Evolutionary conservation across 192 early-diverging fungal genomes (phyloP), one percentile per base, ranked within the genome.

Genomic region (Backusella macrospora): DNA sequence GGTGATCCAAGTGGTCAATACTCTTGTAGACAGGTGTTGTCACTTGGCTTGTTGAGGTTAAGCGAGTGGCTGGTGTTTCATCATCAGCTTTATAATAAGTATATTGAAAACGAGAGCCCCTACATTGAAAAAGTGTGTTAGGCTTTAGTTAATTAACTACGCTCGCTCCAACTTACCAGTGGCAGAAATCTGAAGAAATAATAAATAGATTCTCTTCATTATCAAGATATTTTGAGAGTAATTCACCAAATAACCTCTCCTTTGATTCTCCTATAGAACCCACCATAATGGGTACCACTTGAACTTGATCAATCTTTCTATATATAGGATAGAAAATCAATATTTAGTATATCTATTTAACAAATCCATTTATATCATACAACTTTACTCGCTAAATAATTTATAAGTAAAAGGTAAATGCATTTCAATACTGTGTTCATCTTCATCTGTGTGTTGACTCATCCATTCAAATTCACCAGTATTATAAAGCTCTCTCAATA

Each of bases 341-440:
- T 71, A 13, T 23, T 34, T 18, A 48, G 23, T 4, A 13, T 62
- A 26, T 21, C 21, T 38, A 16, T 4, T 69, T 16, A 73, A 70
- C 3, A n/a, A 37, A 46, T 48, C 5, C n/a, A n/a, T n/a, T 6
- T 43, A 12, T 44, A 40, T 14, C 47, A 62, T 10, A 18, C 39
- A 5, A 52, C 71, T 65, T 59, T 78, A 90, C 91, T 78, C 69
- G 79, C 91, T 87, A 82, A 99, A 92, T 23, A 92, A 84, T 77
- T 94, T 93, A 82, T 91, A 91, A 6, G 93, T 87, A 81, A 90
- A 98, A 10, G 97, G 97, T 66, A 98, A 75, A 73, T 99, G 96
- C 96, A 99, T 95, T 76, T 98, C 98, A 74, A 99, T 89, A 78
- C 95, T 96, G 78, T 99, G 98, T 77, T 99, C 98, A 47, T 93